Base-by-base conservation (phyloP, 2,329 filamentous ascomycete species). In the Fusarium euwallaceae region DNA sequence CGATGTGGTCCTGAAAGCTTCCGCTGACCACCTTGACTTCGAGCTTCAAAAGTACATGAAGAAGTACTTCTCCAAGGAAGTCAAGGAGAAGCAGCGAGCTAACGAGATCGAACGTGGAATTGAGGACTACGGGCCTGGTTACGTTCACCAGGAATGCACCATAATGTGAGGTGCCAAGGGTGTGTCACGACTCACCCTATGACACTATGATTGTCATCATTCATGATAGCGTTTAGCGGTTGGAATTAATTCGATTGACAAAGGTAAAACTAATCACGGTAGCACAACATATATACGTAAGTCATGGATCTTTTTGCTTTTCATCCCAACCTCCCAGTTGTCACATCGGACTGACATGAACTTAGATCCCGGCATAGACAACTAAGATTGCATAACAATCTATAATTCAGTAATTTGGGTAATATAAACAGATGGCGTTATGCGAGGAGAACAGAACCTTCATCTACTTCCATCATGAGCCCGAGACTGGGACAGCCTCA, bases 81-180 rank as follows among this genome's bases (percentile, higher is more conserved):
- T 90, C 41, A 92, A 90, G 72, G 88, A 91, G 77, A 94, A 94
- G 79, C 87, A 92, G 71, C 86, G 85, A 75, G 90, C 92, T 65
- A 95, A 96, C 78, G 93, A 97, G 80, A 87, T 90, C 20, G 93
- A 94, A 80, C 90, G 92, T n/a, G 92, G 92, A 6, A 87, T 92
- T 62, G 93, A 95, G 80, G 87, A 92, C 73, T 94, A 92, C 78
- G 93, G 93, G 2, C 89, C 91, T 61, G 84, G 86, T 56, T 93
- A 94, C 80, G 88, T 87, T 65, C 87, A 88, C 71, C 84, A 86
- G 41, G 87, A 88, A 71, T 94, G 92, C 78, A 78, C 79, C 27
- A 80, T 93, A 45, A 93, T 94, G 92, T 91, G 76, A 83, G 63
- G 55, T 37, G 6, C 3, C 5, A 43, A n/a, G n/a, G 45, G 39